Conservation (phyloP, 1,284 basidiomycete species). For the Porodaedalea pini region DNA sequence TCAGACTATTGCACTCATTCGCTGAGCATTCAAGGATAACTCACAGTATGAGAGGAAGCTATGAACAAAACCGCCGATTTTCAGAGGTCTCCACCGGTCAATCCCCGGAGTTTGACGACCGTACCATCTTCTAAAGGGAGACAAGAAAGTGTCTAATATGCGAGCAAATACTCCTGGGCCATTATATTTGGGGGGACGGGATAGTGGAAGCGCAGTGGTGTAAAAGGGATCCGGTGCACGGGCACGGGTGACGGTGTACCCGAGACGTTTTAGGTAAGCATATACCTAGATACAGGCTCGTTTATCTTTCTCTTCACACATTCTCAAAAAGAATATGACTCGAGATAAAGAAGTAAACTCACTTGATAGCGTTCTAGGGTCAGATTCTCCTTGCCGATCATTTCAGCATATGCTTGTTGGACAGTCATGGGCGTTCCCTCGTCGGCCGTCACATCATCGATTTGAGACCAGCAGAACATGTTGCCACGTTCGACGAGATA, state of each 20-base stretch:
- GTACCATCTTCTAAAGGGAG: constrained; percentile 31
- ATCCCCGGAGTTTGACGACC: constrained; percentile 26
- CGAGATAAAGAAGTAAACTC: constrained; percentile 24
- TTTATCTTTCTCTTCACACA: not conserved
- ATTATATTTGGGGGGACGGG: constrained; percentile 14
- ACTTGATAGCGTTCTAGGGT: constrained; percentile 88
- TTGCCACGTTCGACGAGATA: constrained; percentile 90
- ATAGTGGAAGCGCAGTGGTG: constrained; percentile 44
- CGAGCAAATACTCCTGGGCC: constrained; percentile 29
- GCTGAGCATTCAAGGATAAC: not conserved
- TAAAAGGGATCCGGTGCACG: constrained; percentile 59
- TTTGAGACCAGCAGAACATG: constrained; percentile 75
- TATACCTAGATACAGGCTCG: constrained; percentile 63
- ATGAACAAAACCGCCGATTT: constrained; percentile 36
- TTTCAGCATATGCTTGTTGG: constrained; percentile 82
- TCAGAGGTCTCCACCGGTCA: constrained; percentile 62
- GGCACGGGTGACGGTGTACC: constrained; percentile 82
- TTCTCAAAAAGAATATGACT: not conserved
- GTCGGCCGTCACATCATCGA: constrained; percentile 32
- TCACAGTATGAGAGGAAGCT: constrained; percentile 10
- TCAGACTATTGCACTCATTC: not conserved
- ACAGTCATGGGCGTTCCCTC: constrained; percentile 78
- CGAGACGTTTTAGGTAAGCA: constrained; percentile 86
- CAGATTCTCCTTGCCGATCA: constrained; percentile 76
- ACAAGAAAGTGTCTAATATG: constrained; percentile 34